These are phyloP conservation scores for Oxalis stricta DNA, from an alignment of 441 rosid species.

Conservation along the genomic window DNA sequence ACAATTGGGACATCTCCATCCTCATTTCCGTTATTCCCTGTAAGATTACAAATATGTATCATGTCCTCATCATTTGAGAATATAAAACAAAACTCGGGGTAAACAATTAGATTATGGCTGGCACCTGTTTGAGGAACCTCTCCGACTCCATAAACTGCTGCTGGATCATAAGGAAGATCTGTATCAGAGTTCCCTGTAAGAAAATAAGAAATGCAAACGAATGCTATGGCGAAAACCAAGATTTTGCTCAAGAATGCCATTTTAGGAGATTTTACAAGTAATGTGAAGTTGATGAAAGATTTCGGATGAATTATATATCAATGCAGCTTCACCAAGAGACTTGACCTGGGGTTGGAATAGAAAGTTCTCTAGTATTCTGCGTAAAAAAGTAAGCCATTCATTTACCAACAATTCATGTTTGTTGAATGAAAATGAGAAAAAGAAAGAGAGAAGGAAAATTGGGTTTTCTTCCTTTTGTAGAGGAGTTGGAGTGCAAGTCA, in stretches of 20 bases:
- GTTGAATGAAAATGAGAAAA: slow-evolving; percentile 4
- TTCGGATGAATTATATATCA: slow-evolving; percentile 12
- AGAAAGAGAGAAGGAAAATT: slow-evolving; percentile 14
- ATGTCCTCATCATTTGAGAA: neutral
- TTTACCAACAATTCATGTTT: no score
- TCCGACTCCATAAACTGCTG: slow-evolving; percentile 17
- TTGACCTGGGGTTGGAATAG: neutral
- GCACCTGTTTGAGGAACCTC: slow-evolving; percentile 19
- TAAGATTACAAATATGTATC: slow-evolving; percentile 11
- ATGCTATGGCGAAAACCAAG: slow-evolving; percentile 13
- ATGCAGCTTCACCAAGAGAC: slow-evolving; percentile 3
- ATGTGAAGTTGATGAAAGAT: slow-evolving; percentile 4
- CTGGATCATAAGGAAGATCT: no score
- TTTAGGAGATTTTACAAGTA: slow-evolving; percentile 10
- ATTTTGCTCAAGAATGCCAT: slow-evolving; percentile 30
- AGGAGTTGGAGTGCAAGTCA: slow-evolving; percentile 50
- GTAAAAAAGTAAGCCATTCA: no score
- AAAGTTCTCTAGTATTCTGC: no score
- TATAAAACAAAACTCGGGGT: neutral
- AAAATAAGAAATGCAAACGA: slow-evolving; percentile 14
- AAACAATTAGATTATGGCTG: neutral
- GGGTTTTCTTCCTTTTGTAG: no score
- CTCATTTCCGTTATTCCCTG: no score
- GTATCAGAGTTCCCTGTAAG: no score
- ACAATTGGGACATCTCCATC: slow-evolving; percentile 21